Base-by-base conservation (phyloP, 139 green algal species). In the Ulvella scutata region DNA sequence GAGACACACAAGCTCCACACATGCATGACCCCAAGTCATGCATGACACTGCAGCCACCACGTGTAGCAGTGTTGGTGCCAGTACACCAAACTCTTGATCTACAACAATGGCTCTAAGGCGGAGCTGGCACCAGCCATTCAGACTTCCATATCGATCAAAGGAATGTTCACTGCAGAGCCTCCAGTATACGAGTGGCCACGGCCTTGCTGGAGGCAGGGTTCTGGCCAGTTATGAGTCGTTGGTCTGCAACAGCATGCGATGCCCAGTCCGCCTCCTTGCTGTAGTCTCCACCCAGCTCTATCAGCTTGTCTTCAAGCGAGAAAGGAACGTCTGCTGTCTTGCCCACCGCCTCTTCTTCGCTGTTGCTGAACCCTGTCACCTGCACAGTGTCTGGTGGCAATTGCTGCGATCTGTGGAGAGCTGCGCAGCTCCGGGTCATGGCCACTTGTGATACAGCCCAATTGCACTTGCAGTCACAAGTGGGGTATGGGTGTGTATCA, bases 351-450 rank as follows among this genome's bases (percentile, higher is more conserved):
- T n/a, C 51, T 23, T 67, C 51, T 26, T 67, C 51, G 20, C 13
- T 67, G 51, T 67, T 67, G 51, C 51, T 67, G 51, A 67, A 67
- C n/a, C 51, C 51, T 1, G 51, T 67, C 13, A 67, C 51, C 51
- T 67, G 51, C 51, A 67, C n/a, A 59, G 17, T 59, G 1, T 59
- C 21, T 59, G 17, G 17, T 17, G 17, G 40, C 17, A 59, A 20
- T 17, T 59, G 40, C 40, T 59, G 40, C 21, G 40, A 59, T 17
- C 17, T 59, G 40, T n/a, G n/a, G n/a, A n/a, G n/a, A n/a, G n/a
- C n/a, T n/a, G n/a, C n/a, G n/a, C n/a, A n/a, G n/a, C n/a, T n/a
- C n/a, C n/a, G n/a, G n/a, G n/a, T n/a, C n/a, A n/a, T n/a, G n/a
- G n/a, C n/a, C n/a, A n/a, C n/a, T n/a, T n/a, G n/a, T n/a, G n/a